Percentiles rank a stretch among this genome's conserved stretches.
phyloP scores from a whole-genome alignment of 306 rosid genomes.

The Malus sylvestris region DNA sequence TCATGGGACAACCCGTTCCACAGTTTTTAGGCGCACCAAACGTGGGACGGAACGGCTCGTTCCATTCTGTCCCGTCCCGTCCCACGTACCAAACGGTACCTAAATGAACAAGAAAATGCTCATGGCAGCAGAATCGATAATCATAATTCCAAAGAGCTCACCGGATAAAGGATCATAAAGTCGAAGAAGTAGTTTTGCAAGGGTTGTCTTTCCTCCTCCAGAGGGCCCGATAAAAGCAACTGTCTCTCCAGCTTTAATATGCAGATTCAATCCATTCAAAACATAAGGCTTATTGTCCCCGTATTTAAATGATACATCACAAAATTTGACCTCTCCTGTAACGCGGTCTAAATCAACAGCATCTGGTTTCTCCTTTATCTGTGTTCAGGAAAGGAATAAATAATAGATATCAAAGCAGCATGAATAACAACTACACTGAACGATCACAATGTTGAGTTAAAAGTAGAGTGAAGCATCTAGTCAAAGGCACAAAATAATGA shows the following conservation, averaged over 20 bases:
- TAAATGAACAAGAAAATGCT: not conserved
- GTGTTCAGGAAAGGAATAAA: slow-evolving; percentile 25
- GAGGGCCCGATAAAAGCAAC: slow-evolving; percentile 90
- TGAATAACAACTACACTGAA: not conserved
- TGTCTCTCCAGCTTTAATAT: slow-evolving; percentile 73
- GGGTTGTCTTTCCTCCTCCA: slow-evolving; percentile 95
- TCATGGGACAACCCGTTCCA: too few relatives aligned
- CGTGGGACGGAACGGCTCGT: too few relatives aligned
- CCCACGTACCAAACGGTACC: too few relatives aligned
- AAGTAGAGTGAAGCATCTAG: not conserved
- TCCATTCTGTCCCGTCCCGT: too few relatives aligned
- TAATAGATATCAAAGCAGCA: slow-evolving; percentile 2
- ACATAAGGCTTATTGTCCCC: slow-evolving; percentile 45
- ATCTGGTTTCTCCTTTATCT: slow-evolving; percentile 61
- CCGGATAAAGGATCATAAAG: slow-evolving; percentile 83
- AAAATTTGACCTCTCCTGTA: slow-evolving; percentile 65
- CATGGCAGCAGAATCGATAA: not conserved
- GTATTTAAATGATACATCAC: slow-evolving; percentile 63
- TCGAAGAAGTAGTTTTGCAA: slow-evolving; percentile 69
- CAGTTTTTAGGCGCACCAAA: too few relatives aligned
- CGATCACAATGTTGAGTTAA: not conserved
- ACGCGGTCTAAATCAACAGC: slow-evolving; percentile 54
- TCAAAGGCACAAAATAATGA: not conserved
- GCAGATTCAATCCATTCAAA: slow-evolving; percentile 63
- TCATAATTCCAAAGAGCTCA: slow-evolving; percentile 22